These are phyloP conservation scores for Scenedesmus sp. DNA, from an alignment of 163 green algal genomes.

Conservation along the genomic window DNA sequence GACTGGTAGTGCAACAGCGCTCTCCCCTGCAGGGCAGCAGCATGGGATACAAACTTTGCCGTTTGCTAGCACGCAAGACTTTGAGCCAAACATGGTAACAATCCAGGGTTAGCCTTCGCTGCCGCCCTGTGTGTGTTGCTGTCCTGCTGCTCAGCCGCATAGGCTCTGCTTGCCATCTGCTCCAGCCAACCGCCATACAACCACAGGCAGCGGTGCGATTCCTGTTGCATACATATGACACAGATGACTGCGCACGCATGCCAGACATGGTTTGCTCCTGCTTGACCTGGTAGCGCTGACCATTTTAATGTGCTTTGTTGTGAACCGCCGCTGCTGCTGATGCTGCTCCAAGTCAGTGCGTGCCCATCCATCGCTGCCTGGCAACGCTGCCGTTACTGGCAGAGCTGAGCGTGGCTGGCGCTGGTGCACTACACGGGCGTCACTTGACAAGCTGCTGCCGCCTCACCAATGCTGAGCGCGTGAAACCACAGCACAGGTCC, in stretches of 20 bases:
- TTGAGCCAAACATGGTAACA: too few relatives aligned
- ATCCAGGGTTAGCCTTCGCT: too few relatives aligned
- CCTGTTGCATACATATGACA: too few relatives aligned
- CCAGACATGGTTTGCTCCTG: not conserved
- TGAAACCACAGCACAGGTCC: slow-evolving; percentile 55
- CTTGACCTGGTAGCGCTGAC: too few relatives aligned
- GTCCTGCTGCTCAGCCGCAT: too few relatives aligned
- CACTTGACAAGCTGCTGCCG: not conserved
- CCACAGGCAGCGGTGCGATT: too few relatives aligned
- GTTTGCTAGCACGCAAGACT: not conserved
- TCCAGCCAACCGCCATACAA: too few relatives aligned
- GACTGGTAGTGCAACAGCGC: slow-evolving; percentile 55
- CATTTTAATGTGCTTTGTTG: too few relatives aligned
- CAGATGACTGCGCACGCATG: not conserved
- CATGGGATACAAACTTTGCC: not conserved
- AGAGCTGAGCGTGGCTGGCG: not conserved
- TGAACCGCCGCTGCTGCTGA: not conserved
- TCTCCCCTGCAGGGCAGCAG: slow-evolving; percentile 43
- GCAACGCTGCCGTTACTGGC: not conserved
- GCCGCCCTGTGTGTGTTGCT: too few relatives aligned
- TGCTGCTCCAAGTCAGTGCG: not conserved
- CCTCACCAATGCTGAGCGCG: slow-evolving; percentile 46
- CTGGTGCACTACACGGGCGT: not conserved
- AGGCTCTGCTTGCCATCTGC: too few relatives aligned
- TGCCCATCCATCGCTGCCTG: too few relatives aligned